phyloP scores from a whole-genome alignment of 2,329 filamentous ascomycete genomes.

The Corynespora cassiicola region DNA sequence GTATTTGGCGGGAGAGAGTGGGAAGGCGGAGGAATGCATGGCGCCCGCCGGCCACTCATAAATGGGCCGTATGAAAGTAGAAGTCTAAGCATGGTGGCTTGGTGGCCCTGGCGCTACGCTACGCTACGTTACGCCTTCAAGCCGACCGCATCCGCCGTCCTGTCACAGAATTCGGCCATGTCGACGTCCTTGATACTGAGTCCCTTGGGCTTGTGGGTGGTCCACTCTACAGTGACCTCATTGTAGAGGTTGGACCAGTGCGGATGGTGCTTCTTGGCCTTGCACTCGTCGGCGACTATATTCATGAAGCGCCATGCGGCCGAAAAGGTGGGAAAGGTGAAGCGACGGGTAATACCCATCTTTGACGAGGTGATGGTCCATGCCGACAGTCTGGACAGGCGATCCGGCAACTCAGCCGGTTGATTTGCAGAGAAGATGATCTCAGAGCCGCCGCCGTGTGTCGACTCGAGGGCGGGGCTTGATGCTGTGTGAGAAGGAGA shows the following conservation, averaged over 20 bases:
- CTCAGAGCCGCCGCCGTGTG: constrained; percentile 8
- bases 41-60: no score
- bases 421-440: constrained; percentile 37
- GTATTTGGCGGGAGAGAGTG: no score
- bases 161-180: constrained; percentile 45
- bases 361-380: constrained; percentile 32
- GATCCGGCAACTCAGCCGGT: constrained; percentile 31
- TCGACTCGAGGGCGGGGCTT: not conserved
- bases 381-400: constrained; percentile 20
- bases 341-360: constrained; percentile 34
- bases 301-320: constrained; percentile 43
- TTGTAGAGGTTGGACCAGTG: constrained; percentile 44
- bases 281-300: constrained; percentile 40
- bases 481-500: constrained; percentile 3
- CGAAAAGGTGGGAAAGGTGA: constrained; percentile 36
- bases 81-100: no score
- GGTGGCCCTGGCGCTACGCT: no score
- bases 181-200: constrained; percentile 43
- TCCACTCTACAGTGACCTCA: constrained; percentile 41
- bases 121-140: no score
- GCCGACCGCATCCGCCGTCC: constrained; percentile 33
- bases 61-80: no score
- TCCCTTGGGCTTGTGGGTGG: constrained; percentile 42
- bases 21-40: no score
- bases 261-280: constrained; percentile 39